Evolutionary conservation across 2,329 filamentous ascomycete genomes (phyloP).

Genomic region (Fusarium chlamydosporum): DNA sequence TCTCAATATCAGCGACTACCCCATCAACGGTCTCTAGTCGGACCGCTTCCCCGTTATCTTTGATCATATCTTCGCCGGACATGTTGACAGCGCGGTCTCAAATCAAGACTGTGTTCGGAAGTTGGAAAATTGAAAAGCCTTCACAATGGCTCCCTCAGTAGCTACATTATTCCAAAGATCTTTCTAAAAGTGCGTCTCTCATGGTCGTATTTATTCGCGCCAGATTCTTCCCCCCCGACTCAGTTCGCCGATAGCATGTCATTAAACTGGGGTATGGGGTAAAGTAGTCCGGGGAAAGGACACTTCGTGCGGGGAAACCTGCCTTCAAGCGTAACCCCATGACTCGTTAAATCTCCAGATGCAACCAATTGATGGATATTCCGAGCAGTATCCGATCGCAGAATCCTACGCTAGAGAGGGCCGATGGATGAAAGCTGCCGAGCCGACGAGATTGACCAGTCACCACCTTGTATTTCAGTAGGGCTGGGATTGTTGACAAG

Average conservation of each 20-base stretch:
- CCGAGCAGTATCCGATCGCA: constrained; percentile 7
- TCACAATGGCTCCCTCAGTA: too few species aligned
- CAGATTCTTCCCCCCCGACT: background rate
- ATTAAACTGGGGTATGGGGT: constrained; percentile 8
- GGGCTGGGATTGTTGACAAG: too few species aligned
- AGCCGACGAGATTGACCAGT: background rate
- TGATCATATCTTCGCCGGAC: constrained; percentile 11
- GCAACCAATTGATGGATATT: constrained; percentile 10
- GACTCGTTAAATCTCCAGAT: background rate
- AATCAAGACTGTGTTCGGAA: too few species aligned
- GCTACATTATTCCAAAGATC: too few species aligned
- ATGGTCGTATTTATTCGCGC: background rate
- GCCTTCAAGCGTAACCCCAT: constrained; percentile 1
- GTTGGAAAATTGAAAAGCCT: too few species aligned
- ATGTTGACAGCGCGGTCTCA: background rate
- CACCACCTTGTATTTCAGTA: too few species aligned
- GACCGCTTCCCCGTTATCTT: constrained; percentile 1
- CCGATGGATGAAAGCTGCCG: background rate
- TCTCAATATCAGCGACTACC: background rate
- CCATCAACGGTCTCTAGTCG: constrained; percentile 14
- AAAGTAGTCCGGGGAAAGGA: constrained; percentile 11
- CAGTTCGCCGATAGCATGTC: background rate
- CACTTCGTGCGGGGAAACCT: constrained; percentile 12
- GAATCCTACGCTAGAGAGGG: background rate
- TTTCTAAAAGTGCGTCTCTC: rapidly evolving